Evolutionary conservation across 495 filamentous ascomycete species (phyloP), one percentile per base, ranked within the genome.

Genomic region (Clohesyomyces aquaticus): DNA sequence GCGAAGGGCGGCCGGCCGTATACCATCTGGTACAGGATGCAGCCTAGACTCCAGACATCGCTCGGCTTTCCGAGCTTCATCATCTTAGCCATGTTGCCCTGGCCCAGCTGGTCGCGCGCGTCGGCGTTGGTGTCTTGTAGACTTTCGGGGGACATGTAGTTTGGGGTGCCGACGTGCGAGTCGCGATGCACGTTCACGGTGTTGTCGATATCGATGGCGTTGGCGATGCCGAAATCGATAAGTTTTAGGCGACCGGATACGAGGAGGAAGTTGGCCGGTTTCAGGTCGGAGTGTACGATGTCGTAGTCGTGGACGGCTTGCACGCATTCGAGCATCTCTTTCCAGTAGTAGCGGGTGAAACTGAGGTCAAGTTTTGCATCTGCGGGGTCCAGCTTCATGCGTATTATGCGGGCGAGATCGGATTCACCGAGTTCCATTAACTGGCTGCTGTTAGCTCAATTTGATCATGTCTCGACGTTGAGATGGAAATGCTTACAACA

Each of bases 401-500:
- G 87, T 27, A 98, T 85, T 18, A 97, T 86, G 55, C 89, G 91
- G 68, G 92, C 89, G 70, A 98, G 81, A 71, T 98, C 95, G n/a
- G 91, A 85, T 75, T 98, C 94, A 61, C 94, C 94, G 71, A 93
- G 90, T 77, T 98, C 94, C 92, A 98, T 95, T n/a, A 98, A 82
- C 84, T 87, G 61, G 21, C 48, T 16, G 11, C 10, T 3, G 28
- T 55, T 51, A 45, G 50, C 26, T 56, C 28, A 45, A 55, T 45
- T 59, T n/a, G n/a, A n/a, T n/a, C n/a, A n/a, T n/a, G 45, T 65
- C 49, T 16, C 16, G 8, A 1, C 35, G n/a, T 27, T 12, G 21
- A 50, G 18, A 38, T 42, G n/a, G 4, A 14, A 18, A 6, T 52
- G 82, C 84, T 78, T 77, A 89, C 87, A 62, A 98, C 87, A 72